Percentiles rank a stretch among this genome's conserved stretches.
phyloP scores from a whole-genome alignment of 164 flowering plant species.

The Magnolia changhungtana region DNA sequence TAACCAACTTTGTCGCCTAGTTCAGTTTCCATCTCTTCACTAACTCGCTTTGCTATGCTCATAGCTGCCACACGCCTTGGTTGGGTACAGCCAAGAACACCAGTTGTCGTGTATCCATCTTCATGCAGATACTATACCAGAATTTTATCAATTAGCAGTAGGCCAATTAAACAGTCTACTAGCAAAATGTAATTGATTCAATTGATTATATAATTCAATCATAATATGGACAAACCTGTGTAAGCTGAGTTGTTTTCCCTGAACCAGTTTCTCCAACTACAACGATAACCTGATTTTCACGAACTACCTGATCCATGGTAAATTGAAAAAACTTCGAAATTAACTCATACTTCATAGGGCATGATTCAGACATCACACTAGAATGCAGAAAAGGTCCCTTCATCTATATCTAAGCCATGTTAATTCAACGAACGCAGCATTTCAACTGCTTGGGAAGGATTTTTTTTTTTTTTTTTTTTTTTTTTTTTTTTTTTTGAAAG shows the following conservation, averaged over 20 bases:
- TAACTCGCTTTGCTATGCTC: slow-evolving; percentile 99
- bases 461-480: no score
- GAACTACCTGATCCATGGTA: slow-evolving; percentile 52
- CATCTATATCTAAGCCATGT: background rate
- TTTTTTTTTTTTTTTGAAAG: no score
- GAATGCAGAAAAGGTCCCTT: background rate
- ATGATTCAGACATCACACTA: no score
- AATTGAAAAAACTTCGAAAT: background rate
- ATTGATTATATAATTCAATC: background rate
- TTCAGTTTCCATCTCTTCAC: slow-evolving; percentile 97
- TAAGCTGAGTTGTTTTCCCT: slow-evolving; percentile 95
- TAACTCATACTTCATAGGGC: background rate
- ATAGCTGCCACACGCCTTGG: slow-evolving; percentile 99
- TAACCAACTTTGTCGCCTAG: slow-evolving; percentile 92
- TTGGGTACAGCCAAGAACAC: slow-evolving; percentile 93
- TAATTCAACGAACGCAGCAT: background rate
- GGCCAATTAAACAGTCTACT: background rate
- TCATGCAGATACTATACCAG: slow-evolving; percentile 81
- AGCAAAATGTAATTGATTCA: background rate
- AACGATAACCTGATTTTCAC: slow-evolving; percentile 90
- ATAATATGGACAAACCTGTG: slow-evolving; percentile 54
- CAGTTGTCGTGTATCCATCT: slow-evolving; percentile 77
- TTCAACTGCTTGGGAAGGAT: no score
- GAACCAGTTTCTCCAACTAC: slow-evolving; percentile 99
- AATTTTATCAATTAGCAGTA: slow-evolving; percentile 8